Conservation (phyloP, 2,329 filamentous ascomycete genomes). For the Podosphaera fusca region DNA sequence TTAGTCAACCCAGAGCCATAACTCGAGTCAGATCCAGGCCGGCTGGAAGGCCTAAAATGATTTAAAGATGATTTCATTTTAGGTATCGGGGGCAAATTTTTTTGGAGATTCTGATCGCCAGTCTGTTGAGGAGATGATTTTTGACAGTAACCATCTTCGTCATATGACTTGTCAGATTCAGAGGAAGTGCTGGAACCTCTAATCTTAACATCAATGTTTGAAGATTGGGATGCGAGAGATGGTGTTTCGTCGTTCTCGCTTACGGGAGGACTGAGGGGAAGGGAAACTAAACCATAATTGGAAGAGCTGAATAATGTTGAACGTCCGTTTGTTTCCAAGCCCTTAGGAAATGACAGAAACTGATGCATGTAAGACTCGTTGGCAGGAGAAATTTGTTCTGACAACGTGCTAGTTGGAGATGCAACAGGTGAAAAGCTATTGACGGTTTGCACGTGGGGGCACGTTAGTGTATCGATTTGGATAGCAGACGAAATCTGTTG, state of each 20-base stretch:
- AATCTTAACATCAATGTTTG: conserved; percentile 59
- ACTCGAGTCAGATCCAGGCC: conserved; percentile 24
- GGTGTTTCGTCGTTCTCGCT: conserved; percentile 49
- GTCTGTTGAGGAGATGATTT: no score
- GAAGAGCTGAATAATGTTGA: conserved; percentile 12
- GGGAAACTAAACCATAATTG: conserved; percentile 19
- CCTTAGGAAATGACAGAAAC: conserved; percentile 9
- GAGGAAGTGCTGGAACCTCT: conserved; percentile 51
- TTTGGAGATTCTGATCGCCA: not conserved
- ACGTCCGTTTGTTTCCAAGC: conserved; percentile 23
- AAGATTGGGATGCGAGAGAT: conserved; percentile 34
- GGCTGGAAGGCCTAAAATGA: conserved; percentile 7
- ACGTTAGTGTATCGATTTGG: conserved; percentile 57
- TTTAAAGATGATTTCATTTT: no score
- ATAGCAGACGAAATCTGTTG: conserved; percentile 55
- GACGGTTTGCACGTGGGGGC: conserved; percentile 24
- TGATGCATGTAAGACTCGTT: not conserved
- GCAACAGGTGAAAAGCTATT: conserved; percentile 11
- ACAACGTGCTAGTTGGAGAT: conserved; percentile 9
- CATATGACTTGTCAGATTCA: conserved; percentile 53
- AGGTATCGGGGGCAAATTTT: conserved; percentile 8
- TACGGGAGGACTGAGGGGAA: conserved; percentile 44
- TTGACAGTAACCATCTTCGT: conserved; percentile 27
- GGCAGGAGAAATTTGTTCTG: not conserved
- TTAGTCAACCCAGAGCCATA: conserved; percentile 21